Conservation (phyloP, 768 basidiomycete genomes). For the Leccinum broughii region DNA sequence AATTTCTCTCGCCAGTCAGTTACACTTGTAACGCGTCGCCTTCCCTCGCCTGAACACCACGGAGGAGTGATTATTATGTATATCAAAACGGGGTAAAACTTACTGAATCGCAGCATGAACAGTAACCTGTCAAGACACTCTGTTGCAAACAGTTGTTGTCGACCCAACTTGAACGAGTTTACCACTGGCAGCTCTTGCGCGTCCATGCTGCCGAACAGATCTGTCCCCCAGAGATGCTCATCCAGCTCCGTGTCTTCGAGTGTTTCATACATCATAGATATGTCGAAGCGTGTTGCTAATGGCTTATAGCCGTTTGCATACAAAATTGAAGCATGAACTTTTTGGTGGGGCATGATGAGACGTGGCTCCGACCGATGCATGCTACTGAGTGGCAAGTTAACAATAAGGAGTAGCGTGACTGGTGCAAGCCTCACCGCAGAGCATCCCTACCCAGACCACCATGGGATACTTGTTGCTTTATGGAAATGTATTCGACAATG, state of each 20-base stretch:
- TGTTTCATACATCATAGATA: background rate
- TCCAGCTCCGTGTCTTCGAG: background rate
- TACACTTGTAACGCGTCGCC: background rate
- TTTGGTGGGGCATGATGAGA: slow-evolving; percentile 3
- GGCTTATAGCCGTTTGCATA: background rate
- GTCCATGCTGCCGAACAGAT: background rate
- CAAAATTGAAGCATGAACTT: background rate
- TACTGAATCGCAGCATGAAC: background rate
- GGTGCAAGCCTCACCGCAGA: too few relatives aligned
- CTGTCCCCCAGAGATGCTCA: slow-evolving; percentile 10
- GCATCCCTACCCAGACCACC: too few relatives aligned
- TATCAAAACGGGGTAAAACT: background rate
- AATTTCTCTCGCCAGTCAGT: background rate
- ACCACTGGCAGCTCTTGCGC: background rate
- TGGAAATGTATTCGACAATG: background rate
- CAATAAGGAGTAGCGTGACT: too few relatives aligned
- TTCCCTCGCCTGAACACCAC: background rate
- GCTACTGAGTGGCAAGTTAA: background rate
- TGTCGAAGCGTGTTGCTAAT: background rate
- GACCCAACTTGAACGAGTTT: background rate
- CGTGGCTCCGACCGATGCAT: slow-evolving; percentile 13
- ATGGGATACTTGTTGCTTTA: background rate
- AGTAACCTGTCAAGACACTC: background rate
- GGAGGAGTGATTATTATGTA: background rate
- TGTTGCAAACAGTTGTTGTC: background rate